phyloP scores from a whole-genome alignment of 1,139 yeast species.

The Kazachstania sp. region DNA sequence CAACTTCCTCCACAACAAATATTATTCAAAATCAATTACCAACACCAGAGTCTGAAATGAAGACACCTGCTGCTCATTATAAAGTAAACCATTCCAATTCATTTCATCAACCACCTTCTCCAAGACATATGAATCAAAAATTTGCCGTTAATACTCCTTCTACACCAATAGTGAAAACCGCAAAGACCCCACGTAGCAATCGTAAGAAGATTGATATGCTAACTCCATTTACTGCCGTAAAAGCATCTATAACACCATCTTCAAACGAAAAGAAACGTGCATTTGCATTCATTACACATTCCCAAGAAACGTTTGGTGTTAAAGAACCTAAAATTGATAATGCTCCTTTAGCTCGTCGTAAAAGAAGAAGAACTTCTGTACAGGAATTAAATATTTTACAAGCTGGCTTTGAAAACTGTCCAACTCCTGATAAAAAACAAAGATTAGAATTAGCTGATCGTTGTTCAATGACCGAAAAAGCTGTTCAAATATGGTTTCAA shows the following conservation, averaged over 20 bases:
- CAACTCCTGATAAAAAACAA: slow-evolving; percentile 72
- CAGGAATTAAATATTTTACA: slow-evolving; percentile 74
- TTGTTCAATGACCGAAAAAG: slow-evolving; percentile 91
- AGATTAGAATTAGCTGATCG: slow-evolving; percentile 67
- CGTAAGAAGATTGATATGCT: slow-evolving; percentile 14
- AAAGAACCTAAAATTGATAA: slow-evolving; percentile 84
- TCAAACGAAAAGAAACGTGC: slow-evolving; percentile 35
- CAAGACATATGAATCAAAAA: slow-evolving; percentile 4
- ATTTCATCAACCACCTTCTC: slow-evolving; percentile 2
- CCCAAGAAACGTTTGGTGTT: slow-evolving; percentile 75
- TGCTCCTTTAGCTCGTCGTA: slow-evolving; percentile 83
- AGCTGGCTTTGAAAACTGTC: slow-evolving; percentile 63
- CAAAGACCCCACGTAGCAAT: slow-evolving; percentile 5
- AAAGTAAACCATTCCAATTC: not conserved
- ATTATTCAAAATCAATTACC: slow-evolving; percentile 1
- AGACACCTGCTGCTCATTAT: not conserved
- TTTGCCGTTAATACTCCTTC: slow-evolving; percentile 9
- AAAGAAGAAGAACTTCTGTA: slow-evolving; percentile 91
- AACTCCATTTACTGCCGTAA: slow-evolving; percentile 25
- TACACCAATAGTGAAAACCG: slow-evolving; percentile 16
- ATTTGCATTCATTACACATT: slow-evolving; percentile 86
- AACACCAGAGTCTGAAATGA: not conserved
- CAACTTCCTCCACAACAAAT: not conserved
- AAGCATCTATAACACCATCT: slow-evolving; percentile 22
- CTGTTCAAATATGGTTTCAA: slow-evolving; percentile 97